Evolutionary conservation across 2,329 filamentous ascomycete species (phyloP).

Genomic region (Pezicula radicicola): DNA sequence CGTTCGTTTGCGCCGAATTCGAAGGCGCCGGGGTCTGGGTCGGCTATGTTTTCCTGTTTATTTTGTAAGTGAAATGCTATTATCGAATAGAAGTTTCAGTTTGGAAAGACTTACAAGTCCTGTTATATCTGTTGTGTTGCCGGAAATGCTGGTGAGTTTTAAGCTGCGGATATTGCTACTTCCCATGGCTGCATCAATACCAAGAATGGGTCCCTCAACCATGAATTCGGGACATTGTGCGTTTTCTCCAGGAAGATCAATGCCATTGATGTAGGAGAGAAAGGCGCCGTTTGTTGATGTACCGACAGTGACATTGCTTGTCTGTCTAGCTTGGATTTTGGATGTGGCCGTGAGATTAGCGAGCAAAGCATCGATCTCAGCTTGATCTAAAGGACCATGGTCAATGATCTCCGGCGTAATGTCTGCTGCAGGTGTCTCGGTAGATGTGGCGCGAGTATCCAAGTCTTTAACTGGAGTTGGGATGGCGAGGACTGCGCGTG

Average conservation of each 20-base stretch:
- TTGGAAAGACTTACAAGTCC: background rate
- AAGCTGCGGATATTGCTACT: background rate
- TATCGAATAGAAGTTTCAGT: background rate
- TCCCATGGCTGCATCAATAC: background rate
- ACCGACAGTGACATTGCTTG: background rate
- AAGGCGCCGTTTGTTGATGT: background rate
- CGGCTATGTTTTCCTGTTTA: background rate
- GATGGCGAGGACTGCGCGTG: background rate
- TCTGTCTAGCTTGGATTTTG: background rate
- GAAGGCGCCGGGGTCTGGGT: background rate
- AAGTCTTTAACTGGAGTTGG: background rate
- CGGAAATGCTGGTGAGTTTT: background rate
- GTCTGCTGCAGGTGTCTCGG: background rate
- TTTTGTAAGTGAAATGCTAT: background rate
- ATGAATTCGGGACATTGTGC: background rate
- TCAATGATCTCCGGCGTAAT: background rate
- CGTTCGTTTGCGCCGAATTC: background rate
- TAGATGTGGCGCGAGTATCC: background rate
- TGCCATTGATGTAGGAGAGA: background rate
- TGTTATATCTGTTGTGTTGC: background rate
- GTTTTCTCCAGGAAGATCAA: background rate
- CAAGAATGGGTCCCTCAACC: background rate
- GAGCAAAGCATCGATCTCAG: background rate
- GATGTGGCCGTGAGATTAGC: background rate
- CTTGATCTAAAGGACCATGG: background rate